Evolutionary conservation across 495 filamentous ascomycete species (phyloP).

Genomic region (Apiosordaria backusii): DNA sequence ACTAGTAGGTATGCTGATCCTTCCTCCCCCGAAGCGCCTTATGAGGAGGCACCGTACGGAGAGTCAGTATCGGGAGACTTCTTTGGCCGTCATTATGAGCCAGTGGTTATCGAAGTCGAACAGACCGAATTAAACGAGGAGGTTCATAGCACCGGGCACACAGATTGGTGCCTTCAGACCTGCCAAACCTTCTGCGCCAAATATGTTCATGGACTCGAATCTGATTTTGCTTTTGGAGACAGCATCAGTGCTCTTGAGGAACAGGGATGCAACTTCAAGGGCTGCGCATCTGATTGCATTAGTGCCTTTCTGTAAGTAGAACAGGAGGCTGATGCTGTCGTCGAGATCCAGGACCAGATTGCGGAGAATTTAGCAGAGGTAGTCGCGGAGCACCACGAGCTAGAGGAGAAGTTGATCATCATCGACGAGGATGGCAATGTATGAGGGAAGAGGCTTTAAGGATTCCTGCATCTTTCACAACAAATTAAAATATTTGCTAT

Average conservation of each 20-base stretch:
- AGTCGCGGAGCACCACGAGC: no score
- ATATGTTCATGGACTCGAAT: not conserved
- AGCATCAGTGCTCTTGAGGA: not conserved
- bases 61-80: not conserved
- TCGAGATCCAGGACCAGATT: not conserved
- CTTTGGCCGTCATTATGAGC: not conserved
- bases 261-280: not conserved
- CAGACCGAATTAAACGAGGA: not conserved
- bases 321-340: not conserved
- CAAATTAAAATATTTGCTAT: no score
- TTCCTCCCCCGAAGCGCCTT: not conserved
- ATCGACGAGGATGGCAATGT: no score
- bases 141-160: not conserved
- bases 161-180: not conserved
- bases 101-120: not conserved
- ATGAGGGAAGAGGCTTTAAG: no score
- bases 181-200: not conserved
- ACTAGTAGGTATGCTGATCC: not conserved
- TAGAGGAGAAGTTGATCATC: no score
- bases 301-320: not conserved
- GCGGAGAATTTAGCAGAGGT: not conserved
- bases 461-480: no score
- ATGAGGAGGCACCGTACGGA: not conserved
- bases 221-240: no score
- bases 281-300: not conserved